phyloP scores from a whole-genome alignment of 495 filamentous ascomycete species.

The Geoglossum glabrum region DNA sequence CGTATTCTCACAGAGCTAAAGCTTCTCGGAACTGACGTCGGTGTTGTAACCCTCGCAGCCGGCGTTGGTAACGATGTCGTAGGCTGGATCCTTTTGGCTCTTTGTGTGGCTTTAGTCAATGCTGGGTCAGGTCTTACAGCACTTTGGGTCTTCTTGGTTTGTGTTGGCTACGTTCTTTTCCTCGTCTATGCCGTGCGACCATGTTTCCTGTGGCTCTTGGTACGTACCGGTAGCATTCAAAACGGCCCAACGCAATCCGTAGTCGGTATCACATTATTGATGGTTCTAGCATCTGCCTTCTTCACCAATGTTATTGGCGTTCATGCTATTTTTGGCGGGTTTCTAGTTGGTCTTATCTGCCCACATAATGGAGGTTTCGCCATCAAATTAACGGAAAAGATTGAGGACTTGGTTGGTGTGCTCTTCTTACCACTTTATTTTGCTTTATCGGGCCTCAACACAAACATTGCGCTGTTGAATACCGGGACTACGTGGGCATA shows the following conservation, averaged over 20 bases:
- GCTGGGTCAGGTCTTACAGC: slow-evolving; percentile 68
- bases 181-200: slow-evolving; percentile 59
- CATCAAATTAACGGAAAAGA: slow-evolving; percentile 86
- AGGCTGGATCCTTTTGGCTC: slow-evolving; percentile 83
- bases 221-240: slow-evolving; percentile 54
- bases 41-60: slow-evolving; percentile 77
- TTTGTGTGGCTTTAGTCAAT: slow-evolving; percentile 89
- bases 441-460: slow-evolving; percentile 75
- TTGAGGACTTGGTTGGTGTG: slow-evolving; percentile 77
- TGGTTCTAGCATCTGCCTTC: slow-evolving; percentile 69
- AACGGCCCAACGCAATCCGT: slow-evolving; percentile 82
- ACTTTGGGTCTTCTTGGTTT: slow-evolving; percentile 65
- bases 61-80: slow-evolving; percentile 92
- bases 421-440: slow-evolving; percentile 94
- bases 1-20: slow-evolving; percentile 89
- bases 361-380: slow-evolving; percentile 89
- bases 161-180: slow-evolving; percentile 57
- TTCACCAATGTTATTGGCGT: slow-evolving; percentile 90
- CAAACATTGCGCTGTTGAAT: slow-evolving; percentile 71
- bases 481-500: slow-evolving; percentile 80
- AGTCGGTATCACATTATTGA: slow-evolving; percentile 60
- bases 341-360: slow-evolving; percentile 77
- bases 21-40: slow-evolving; percentile 63
- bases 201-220: slow-evolving; percentile 53
- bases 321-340: slow-evolving; percentile 79